Base-by-base conservation (phyloP, 2,329 filamentous ascomycete species). In the Ceratocystis destructans region DNA sequence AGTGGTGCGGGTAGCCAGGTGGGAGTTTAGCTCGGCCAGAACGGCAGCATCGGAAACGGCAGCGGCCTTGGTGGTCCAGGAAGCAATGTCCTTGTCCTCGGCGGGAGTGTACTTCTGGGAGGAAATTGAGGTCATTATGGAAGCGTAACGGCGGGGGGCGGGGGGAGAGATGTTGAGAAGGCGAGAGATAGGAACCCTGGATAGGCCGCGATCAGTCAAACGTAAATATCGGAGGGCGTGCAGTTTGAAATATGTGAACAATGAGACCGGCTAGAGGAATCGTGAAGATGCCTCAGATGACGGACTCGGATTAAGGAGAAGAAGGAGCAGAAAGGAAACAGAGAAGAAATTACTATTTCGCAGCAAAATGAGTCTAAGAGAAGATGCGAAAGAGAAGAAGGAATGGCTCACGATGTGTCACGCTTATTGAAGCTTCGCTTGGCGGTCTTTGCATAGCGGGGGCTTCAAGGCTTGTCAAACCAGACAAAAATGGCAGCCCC, bases 1-100 rank as follows among this genome's bases (percentile, higher is more conserved):
- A 50, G 92, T 96, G 68, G 92, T 95, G 71, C 90, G 90, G 70
- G 87, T 89, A 67, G 90, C 87, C 69, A 97, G 86, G 78, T 96
- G 90, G 67, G 83, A 82, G 80, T 97, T 96, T 72, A 97, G 83
- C 66, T 86, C 84, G 67, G 87, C 83, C 69, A 96, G 83, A 37
- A 83, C 80, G 69, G 88, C 83, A 72, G 85, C 80, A 67, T 81
- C 78, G 66, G 87, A 82, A 12, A 61, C 59, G 41, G 81, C 74
- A 69, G 68, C 67, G 67, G 76, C 71, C 70, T 73, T 74, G 73
- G 85, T 86, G 73, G 93, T 82, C 92, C 92, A 96, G 80, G 94
- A 87, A 77, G 87, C 85, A 75, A 96, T 88, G 78, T 96, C 90
- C 20, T 88, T 83, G 78, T 92, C 86, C 78, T 97, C 92, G 70